Evolutionary conservation across 768 basidiomycete genomes (phyloP), one percentile per base, ranked within the genome.

Genomic region (Lactarius hatsudake): DNA sequence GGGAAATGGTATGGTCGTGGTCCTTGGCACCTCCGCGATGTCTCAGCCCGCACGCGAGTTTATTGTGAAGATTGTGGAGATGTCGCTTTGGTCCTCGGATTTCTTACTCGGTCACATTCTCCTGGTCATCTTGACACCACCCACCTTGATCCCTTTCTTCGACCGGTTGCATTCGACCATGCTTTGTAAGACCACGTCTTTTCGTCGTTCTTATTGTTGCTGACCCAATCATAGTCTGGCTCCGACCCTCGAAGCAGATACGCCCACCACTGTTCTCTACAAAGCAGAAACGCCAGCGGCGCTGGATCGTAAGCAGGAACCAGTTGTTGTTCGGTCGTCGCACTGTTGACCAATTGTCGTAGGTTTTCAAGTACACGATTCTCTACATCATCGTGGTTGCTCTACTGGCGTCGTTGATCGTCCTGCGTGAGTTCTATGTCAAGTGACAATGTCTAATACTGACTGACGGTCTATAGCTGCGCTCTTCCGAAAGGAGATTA

Each of bases 31-130:
- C 5, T 89, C 94, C 75, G 94, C 90, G 53, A 92, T 96, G 87
- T 95, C 94, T n/a, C 97, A 98, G 76, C 96, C 96, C 61, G 94
- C 91, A 34, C 90, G 97, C 75, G 97, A 98, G 81, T 98, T 94
- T 73, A 79, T 98, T 70, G 96, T 98, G 80, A 99, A 99, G 84
- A 91, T 95, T 69, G 93, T 98, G 72, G 97, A 98, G 79, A 81
- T 98, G 76, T 93, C 93, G 54, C 76, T 98, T 26, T 98, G 96
- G 91, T 91, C 93, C 71, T 95, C 93, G 23, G 97, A 98, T 79
- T 89, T 98, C 72, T 82, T 98, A 61, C 82, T 93, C 12, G 91
- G 90, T 7, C 93, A 94, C 75, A 75, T 98, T 74, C 82, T 98
- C 54, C 81, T 98, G 68, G 93, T 98, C 82, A 86, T 98, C 82